Conservation (phyloP, 2,329 filamentous ascomycete species). For the Thyridium curvatum region DNA sequence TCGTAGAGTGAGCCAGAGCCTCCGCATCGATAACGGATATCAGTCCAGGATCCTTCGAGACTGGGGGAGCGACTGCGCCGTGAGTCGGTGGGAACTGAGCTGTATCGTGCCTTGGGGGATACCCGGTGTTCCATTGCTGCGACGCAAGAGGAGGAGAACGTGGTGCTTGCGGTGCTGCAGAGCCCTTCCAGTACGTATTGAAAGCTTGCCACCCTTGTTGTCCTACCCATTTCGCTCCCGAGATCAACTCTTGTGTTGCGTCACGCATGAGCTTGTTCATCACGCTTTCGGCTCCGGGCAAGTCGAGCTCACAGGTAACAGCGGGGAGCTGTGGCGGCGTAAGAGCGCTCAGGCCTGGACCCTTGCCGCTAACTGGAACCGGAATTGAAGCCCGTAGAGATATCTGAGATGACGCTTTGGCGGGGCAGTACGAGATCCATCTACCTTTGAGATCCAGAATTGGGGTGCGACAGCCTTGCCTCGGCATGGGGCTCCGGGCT, state of each 20-base stretch:
- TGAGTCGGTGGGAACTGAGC: conserved; percentile 71
- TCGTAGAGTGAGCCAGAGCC: conserved; percentile 43
- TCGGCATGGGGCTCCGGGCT: conserved; percentile 26
- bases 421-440: conserved; percentile 74
- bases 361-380: conserved; percentile 46
- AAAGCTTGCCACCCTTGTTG: conserved; percentile 72
- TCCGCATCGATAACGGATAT: conserved; percentile 71
- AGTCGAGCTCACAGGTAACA: conserved; percentile 62
- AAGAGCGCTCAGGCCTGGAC: conserved; percentile 51
- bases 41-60: conserved; percentile 62
- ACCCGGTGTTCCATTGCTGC: conserved; percentile 38
- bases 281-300: conserved; percentile 65
- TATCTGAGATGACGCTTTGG: conserved; percentile 63
- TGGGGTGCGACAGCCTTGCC: conserved; percentile 48
- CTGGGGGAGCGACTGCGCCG: conserved; percentile 49
- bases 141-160: conserved; percentile 35
- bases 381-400: conserved; percentile 62
- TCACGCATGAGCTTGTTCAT: conserved; percentile 74
- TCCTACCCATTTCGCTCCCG: conserved; percentile 68
- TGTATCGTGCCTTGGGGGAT: conserved; percentile 38
- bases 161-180: conserved; percentile 16
- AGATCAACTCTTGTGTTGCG: conserved; percentile 71
- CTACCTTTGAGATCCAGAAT: conserved; percentile 64
- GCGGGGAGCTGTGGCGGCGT: conserved; percentile 64
- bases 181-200: conserved; percentile 73